Evolutionary conservation across 768 basidiomycete species (phyloP), one percentile per base, ranked within the genome.

Genomic region (Tricholoma sp.): DNA sequence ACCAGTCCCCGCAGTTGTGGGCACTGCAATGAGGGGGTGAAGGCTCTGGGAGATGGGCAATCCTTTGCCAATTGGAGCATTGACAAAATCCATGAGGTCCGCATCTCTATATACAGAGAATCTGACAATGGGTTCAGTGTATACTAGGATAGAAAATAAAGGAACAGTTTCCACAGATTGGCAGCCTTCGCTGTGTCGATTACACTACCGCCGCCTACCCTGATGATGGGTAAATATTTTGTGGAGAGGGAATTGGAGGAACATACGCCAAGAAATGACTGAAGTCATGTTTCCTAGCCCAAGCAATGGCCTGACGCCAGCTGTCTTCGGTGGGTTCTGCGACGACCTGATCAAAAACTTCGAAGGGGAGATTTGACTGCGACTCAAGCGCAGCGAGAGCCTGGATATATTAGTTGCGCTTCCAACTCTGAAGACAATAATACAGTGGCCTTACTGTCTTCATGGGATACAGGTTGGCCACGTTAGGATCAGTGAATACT

Each of bases 111-210:
- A 98, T 10, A 91, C 91, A 0, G 89, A 80, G 71, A 94, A 95
- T 57, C 90, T 92, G 59, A 14, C 18, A 9, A 2, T 37, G 55
- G 39, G 67, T 41, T 61, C 18, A 57, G 45, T 7, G 32, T 18
- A 21, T 27, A 14, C 11, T 35, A 37, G 5, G 49, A 41, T 19
- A 16, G 19, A 22, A 50, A 34, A 18, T 32, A 3, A 24, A 34
- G 5, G 47, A 21, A 39, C 32, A n/a, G 11, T 16, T 64, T 79
- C 52, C 67, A 91, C 83, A 98, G 65, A 72, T 98, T 98, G 31
- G 96, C 94, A 6, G 94, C 84, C 70, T 98, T 98, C 54, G 94
- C 91, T 0, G 94, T 97, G 68, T 97, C 95, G 67, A 97, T 97
- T 22, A 93, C 91, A 64, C 90, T 93, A 61, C 93, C 93, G n/a